Evolutionary conservation across 257 asterid genomes (phyloP), one percentile per base, ranked within the genome.

Genomic region (Capsicum pubescens): DNA sequence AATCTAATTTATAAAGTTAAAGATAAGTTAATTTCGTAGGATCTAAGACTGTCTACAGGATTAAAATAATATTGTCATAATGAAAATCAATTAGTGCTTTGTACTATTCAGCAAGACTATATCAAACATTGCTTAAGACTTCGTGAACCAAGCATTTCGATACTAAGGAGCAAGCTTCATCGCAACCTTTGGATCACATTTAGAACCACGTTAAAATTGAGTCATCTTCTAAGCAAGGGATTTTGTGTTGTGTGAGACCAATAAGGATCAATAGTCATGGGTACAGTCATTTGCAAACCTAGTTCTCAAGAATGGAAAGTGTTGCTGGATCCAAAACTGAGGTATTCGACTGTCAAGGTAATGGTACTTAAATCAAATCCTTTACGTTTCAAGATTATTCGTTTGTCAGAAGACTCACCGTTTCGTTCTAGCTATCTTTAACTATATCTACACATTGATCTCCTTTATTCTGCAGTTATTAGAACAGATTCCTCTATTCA

Each of bases 241-340:
- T 89, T 15, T 19, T 87, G 21, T 86, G 86, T 13, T 76, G 89
- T 12, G 2, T 14, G 42, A 82, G 17, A 50, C 2, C 42, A 12
- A 42, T 9, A 70, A 50, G 14, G 8, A 12, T 8, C 4, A 1
- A 3, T 2, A 15, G 7, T 2, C 15, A 14, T n/a, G 54, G 70
- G 16, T 86, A 80, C 19, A n/a, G n/a, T n/a, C 11, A 71, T 80
- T 6, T 61, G 84, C 70, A 89, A 89, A 59, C 92, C 90, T 10
- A 67, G 78, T 11, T 83, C 85, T 2, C 13, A 46, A 35, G 87
- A 89, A 26, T 87, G 86, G 86, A 83, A 77, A 61, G 5, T 66
- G 8, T 4, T 87, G 52, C 92, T 89, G 0, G 83, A 83, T 35
- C 85, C 88, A 0, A 0, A 61, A 19, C 15, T 63, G 0, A 63